Evolutionary conservation across 345 rosid genomes (phyloP).

Genomic region (Syzygium oleosum): DNA sequence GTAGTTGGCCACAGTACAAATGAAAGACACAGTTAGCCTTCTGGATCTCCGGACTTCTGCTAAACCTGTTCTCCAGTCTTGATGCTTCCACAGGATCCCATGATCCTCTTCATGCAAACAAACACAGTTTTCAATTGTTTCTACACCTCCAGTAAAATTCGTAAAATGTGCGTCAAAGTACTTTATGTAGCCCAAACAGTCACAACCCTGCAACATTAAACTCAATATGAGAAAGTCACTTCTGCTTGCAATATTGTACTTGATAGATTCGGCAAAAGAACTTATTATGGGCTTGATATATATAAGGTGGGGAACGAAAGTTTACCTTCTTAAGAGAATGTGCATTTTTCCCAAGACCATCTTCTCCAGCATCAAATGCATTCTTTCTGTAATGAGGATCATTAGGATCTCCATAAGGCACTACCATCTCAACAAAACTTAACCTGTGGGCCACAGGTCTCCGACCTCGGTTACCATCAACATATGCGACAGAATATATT

Average conservation of each 20-base stretch:
- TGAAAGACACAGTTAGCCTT: conserved; percentile 50
- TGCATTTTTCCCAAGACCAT: conserved; percentile 76
- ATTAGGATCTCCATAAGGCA: conserved; percentile 79
- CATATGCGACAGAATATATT: conserved; percentile 61
- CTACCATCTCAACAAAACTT: conserved; percentile 83
- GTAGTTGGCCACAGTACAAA: conserved; percentile 71
- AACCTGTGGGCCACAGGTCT: conserved; percentile 70
- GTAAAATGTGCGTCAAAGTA: conserved; percentile 76
- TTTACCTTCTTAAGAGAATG: conserved; percentile 68
- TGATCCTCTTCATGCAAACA: conserved; percentile 81
- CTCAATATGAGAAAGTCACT: neutral
- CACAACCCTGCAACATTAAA: conserved; percentile 47
- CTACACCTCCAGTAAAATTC: conserved; percentile 72
- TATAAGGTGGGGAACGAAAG: neutral
- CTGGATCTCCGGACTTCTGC: conserved; percentile 77
- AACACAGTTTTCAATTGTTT: conserved; percentile 67
- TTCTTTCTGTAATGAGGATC: conserved; percentile 75
- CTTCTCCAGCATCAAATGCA: conserved; percentile 84
- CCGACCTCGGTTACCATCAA: conserved; percentile 66
- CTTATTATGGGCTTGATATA: neutral
- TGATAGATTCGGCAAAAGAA: neutral
- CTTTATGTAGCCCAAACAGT: conserved; percentile 63
- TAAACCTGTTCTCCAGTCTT: conserved; percentile 81
- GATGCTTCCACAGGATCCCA: conserved; percentile 78
- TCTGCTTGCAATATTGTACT: neutral